Percentiles rank a stretch among this genome's conserved stretches.
Evolutionary conservation across 163 green algal species (phyloP).

Genomic region (Chloroidium sp.): DNA sequence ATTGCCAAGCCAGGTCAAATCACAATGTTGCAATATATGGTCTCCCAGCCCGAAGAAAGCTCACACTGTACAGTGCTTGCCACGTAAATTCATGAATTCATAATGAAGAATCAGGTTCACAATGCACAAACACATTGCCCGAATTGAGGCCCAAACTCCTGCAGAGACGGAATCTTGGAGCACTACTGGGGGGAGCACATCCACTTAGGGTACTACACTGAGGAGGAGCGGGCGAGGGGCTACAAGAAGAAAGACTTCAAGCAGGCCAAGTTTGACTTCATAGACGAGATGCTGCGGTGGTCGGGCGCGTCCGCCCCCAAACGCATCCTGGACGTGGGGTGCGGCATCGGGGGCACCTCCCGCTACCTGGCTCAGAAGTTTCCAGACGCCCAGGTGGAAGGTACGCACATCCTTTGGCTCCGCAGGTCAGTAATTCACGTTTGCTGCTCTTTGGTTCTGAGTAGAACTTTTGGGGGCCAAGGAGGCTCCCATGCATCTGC

Average conservation of each 20-base stretch:
- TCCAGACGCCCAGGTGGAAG: slow-evolving; percentile 53
- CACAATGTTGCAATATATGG: too few species aligned
- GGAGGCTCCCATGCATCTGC: too few species aligned
- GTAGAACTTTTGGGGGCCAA: too few species aligned
- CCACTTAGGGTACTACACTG: slow-evolving; percentile 84
- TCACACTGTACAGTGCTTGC: too few species aligned
- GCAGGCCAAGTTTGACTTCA: slow-evolving; percentile 80
- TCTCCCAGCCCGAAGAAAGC: too few species aligned
- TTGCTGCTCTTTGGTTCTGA: too few species aligned
- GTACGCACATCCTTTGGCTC: slow-evolving; percentile 21
- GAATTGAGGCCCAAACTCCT: neutral
- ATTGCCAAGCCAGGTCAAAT: too few species aligned
- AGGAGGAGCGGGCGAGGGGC: slow-evolving; percentile 56
- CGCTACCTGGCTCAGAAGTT: slow-evolving; percentile 77
- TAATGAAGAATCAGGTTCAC: too few species aligned
- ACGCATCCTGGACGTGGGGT: slow-evolving; percentile 91
- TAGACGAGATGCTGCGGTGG: slow-evolving; percentile 86
- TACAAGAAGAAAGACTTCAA: slow-evolving; percentile 92
- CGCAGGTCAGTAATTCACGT: too few species aligned
- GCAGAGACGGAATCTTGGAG: slow-evolving; percentile 83
- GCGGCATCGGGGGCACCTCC: slow-evolving; percentile 89
- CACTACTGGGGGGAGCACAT: slow-evolving; percentile 98
- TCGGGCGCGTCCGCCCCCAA: slow-evolving; percentile 28
- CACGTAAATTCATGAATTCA: too few species aligned
- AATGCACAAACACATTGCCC: too few species aligned